phyloP scores from a whole-genome alignment of 225 moss, liverwort and hornwort species.

The Polytrichum formosum region DNA sequence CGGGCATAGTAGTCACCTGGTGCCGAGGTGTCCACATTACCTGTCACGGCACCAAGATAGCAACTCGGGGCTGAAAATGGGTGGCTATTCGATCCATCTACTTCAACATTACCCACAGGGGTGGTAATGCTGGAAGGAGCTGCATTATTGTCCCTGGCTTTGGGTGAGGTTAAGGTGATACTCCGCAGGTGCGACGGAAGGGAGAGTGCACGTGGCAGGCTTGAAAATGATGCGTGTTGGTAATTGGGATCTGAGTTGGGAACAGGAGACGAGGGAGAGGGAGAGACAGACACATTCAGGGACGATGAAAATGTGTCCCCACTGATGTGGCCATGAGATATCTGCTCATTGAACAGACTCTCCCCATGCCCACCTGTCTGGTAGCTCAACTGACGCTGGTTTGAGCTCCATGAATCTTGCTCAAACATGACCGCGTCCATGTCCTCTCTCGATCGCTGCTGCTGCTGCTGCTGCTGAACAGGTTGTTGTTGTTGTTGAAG shows the following conservation, averaged over 20 bases:
- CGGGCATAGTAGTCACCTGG: slow-evolving; percentile 15
- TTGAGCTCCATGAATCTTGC: slow-evolving; percentile 50
- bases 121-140: slow-evolving; percentile 6
- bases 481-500: slow-evolving; percentile 9
- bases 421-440: slow-evolving; percentile 25
- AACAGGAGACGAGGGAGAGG: slow-evolving; percentile 13
- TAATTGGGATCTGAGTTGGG: slow-evolving; percentile 17
- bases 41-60: slow-evolving; percentile 7
- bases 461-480: background rate
- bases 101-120: background rate
- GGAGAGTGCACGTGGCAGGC: slow-evolving; percentile 27
- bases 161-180: slow-evolving; percentile 15
- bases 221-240: slow-evolving; percentile 7
- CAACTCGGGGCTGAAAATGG: slow-evolving; percentile 8
- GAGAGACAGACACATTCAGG: slow-evolving; percentile 7
- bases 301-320: slow-evolving; percentile 16
- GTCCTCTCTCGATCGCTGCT: slow-evolving; percentile 5
- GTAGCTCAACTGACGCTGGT: slow-evolving; percentile 25
- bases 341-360: slow-evolving; percentile 4
- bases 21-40: slow-evolving; percentile 10
- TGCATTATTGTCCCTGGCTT: background rate
- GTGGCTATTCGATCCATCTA: slow-evolving; percentile 13
- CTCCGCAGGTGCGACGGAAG: slow-evolving; percentile 28
- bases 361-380: slow-evolving; percentile 7
- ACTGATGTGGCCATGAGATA: slow-evolving; percentile 6